Conservation (phyloP, 2,329 filamentous ascomycete genomes). For the Aureobasidium musti region DNA sequence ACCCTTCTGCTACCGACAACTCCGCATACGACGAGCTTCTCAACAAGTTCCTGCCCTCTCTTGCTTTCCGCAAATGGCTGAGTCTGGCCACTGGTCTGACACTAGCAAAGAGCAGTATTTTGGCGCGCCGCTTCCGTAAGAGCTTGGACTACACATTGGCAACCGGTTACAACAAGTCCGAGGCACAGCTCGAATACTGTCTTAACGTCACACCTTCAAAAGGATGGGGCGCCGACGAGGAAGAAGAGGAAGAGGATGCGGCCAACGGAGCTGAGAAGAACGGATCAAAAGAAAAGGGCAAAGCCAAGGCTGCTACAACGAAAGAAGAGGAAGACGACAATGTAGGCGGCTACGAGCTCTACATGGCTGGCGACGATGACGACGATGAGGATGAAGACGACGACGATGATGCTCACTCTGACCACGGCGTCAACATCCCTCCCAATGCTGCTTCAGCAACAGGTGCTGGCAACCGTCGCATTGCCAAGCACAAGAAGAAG, state of each 20-base stretch:
- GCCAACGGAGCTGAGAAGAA: constrained; percentile 17
- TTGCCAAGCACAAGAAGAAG: constrained; percentile 37
- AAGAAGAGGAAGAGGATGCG: constrained; percentile 35
- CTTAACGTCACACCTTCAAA: constrained; percentile 80
- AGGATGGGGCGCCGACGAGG: constrained; percentile 75
- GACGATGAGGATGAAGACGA: constrained; percentile 64
- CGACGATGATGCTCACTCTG: constrained; percentile 46
- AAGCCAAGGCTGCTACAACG: constrained; percentile 40
- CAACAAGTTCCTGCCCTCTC: constrained; percentile 78
- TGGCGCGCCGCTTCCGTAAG: constrained; percentile 84
- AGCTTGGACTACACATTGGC: constrained; percentile 92
- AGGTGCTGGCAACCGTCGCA: constrained; percentile 51
- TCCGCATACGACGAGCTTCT: constrained; percentile 74
- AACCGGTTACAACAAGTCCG: constrained; percentile 71
- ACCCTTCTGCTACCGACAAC: constrained; percentile 19
- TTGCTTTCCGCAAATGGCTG: constrained; percentile 87
- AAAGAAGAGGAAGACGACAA: constrained; percentile 53
- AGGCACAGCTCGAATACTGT: constrained; percentile 82
- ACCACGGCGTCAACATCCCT: constrained; percentile 45
- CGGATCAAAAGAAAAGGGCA: constrained; percentile 36
- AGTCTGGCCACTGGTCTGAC: constrained; percentile 75
- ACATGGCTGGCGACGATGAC: constrained; percentile 78
- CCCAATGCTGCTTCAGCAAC: constrained; percentile 42
- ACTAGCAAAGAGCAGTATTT: constrained; percentile 71
- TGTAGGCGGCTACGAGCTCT: constrained; percentile 80